Percentiles rank a stretch among this genome's conserved stretches.
These are phyloP conservation scores for Parathielavia hyrcaniae DNA, from an alignment of 495 filamentous ascomycete species.

Conservation along the genomic window DNA sequence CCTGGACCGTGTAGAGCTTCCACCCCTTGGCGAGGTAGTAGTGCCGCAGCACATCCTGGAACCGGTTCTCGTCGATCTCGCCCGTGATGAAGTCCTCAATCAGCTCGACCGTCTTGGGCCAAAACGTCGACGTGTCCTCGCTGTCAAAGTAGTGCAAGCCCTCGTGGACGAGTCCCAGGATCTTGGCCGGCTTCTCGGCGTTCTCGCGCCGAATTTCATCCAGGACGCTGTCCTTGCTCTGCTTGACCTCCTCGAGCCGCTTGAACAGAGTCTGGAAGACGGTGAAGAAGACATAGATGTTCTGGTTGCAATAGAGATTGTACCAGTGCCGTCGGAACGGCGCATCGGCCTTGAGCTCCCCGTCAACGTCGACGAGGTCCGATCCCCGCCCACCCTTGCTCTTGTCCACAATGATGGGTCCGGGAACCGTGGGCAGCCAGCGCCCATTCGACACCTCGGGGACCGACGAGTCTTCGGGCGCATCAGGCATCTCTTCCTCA, in stretches of 20 bases:
- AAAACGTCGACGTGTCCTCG: conserved; percentile 43
- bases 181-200: conserved; percentile 67
- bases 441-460: conserved; percentile 52
- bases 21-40: conserved; percentile 86
- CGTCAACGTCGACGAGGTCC: conserved; percentile 44
- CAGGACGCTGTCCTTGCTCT: conserved; percentile 62
- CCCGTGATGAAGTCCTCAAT: conserved; percentile 79
- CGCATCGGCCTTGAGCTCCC: conserved; percentile 67
- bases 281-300: conserved; percentile 87
- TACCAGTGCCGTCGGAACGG: conserved; percentile 71
- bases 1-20: conserved; percentile 82
- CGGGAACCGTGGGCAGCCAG: conserved; percentile 46
- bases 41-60: conserved; percentile 83
- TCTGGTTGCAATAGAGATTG: conserved; percentile 83
- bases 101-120: conserved; percentile 53
- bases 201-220: conserved; percentile 64
- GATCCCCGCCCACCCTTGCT: conserved; percentile 33
- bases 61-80: conserved; percentile 69
- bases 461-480: conserved; percentile 41
- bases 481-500: conserved; percentile 58
- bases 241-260: conserved; percentile 74
- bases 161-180: conserved; percentile 62
- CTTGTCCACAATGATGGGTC: conserved; percentile 42
- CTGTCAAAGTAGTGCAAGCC: conserved; percentile 43
- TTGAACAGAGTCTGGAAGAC: conserved; percentile 84